These are phyloP conservation scores for Saturnispora gosingensis DNA, from an alignment of 805 yeast genomes.

Conservation along the genomic window DNA sequence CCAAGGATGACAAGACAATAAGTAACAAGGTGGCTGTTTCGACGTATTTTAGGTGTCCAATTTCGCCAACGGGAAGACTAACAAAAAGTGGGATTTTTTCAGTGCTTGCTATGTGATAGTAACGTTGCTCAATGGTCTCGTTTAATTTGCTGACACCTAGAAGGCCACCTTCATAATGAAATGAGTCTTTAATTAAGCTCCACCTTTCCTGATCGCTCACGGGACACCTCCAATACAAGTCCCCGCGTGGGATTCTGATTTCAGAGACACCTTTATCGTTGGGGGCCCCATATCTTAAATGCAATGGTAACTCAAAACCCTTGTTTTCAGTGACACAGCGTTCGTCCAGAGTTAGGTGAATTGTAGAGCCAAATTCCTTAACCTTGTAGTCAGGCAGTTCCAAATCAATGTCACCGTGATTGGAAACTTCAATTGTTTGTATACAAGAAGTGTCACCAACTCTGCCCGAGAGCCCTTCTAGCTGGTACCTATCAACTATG, in stretches of 20 bases:
- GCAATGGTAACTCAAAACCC: conserved; percentile 25
- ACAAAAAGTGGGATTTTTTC: neutral
- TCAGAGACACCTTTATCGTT: conserved; percentile 1
- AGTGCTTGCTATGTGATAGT: neutral
- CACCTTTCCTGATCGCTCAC: conserved; percentile 9
- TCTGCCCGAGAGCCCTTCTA: conserved; percentile 7
- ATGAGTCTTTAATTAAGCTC: conserved; percentile 12
- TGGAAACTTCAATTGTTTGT: conserved; percentile 9
- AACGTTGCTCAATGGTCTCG: neutral
- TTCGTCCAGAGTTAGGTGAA: conserved; percentile 15
- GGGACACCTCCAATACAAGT: conserved; percentile 24
- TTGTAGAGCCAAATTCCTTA: conserved; percentile 19
- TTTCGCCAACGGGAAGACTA: conserved; percentile 15
- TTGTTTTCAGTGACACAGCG: conserved; percentile 9
- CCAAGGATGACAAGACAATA: neutral
- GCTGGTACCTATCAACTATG: conserved; percentile 24
- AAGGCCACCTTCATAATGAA: conserved; percentile 17
- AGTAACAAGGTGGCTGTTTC: conserved; percentile 12
- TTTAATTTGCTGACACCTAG: conserved; percentile 11
- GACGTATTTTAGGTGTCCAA: conserved; percentile 9
- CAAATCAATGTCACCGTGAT: conserved; percentile 20
- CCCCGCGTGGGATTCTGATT: conserved; percentile 15
- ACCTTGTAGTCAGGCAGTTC: conserved; percentile 26
- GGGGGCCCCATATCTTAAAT: conserved; percentile 25
- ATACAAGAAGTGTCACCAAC: conserved; percentile 3